A percentile compares a stretch with the other conserved stretches of the same genome.
Conservation (phyloP, 352 stramenopile genomes). For the Phytophthora meadii region DNA sequence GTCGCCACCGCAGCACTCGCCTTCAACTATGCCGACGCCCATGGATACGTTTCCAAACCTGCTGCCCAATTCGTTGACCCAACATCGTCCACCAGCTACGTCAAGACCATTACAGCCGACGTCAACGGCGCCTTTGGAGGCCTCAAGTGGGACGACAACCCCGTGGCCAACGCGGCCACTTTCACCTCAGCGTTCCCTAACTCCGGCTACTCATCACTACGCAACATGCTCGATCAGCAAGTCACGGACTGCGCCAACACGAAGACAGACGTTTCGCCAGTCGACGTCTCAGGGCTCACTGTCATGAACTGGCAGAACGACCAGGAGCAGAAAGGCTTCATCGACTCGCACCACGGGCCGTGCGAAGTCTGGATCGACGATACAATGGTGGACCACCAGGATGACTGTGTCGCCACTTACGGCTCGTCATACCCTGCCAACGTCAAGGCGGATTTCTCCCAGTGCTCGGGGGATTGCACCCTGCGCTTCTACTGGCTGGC, state of each 20-base stretch:
- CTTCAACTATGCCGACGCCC: conserved; percentile 36
- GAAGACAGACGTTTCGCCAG: conserved; percentile 35
- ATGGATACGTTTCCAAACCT: conserved; percentile 62
- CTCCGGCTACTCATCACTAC: conserved; percentile 52
- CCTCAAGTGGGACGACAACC: conserved; percentile 66
- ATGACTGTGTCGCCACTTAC: conserved; percentile 51
- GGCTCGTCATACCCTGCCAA: conserved; percentile 37
- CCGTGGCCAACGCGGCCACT: conserved; percentile 45
- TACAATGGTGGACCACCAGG: conserved; percentile 48
- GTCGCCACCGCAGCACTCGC: conserved; percentile 7
- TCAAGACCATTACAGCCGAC: conserved; percentile 44
- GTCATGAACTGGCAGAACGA: conserved; percentile 60
- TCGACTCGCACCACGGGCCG: conserved; percentile 59
- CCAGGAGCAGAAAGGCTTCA: conserved; percentile 53
- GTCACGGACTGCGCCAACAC: conserved; percentile 54
- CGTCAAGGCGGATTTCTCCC: conserved; percentile 34
- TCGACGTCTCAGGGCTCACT: conserved; percentile 50
- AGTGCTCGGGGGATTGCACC: conserved; percentile 37
- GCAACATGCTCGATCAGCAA: conserved; percentile 47
- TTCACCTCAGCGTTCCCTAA: conserved; percentile 53
- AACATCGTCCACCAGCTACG: conserved; percentile 43
- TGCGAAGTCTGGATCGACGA: conserved; percentile 71
- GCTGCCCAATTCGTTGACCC: conserved; percentile 44
- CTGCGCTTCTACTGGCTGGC: conserved; percentile 48
- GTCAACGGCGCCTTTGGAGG: conserved; percentile 51